These are phyloP conservation scores for Aspergillus diversus DNA, from an alignment of 495 filamentous ascomycete species.

Conservation along the genomic window DNA sequence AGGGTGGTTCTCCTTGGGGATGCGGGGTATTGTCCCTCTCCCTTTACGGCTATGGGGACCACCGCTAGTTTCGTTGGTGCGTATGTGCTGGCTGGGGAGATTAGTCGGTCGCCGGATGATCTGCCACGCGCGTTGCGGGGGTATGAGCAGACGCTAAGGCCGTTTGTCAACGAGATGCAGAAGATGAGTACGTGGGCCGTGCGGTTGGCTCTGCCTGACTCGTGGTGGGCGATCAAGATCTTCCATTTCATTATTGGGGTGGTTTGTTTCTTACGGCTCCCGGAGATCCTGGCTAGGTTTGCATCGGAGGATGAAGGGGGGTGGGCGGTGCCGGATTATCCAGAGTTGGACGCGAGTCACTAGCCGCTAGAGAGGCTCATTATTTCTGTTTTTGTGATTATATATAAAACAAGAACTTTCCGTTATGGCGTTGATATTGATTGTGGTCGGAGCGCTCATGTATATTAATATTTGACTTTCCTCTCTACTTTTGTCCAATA, in stretches of 20 bases:
- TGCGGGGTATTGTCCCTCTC: conserved; percentile 55
- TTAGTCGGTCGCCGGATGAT: conserved; percentile 31
- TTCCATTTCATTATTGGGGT: conserved; percentile 27
- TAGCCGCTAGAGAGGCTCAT: too few species aligned
- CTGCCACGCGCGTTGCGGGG: conserved; percentile 27
- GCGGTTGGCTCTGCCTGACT: conserved; percentile 24
- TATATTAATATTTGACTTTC: too few species aligned
- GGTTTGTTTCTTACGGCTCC: conserved; percentile 29
- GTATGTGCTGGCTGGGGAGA: conserved; percentile 59
- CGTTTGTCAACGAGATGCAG: conserved; percentile 37
- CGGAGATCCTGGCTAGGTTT: conserved; percentile 26
- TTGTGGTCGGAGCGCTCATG: too few species aligned
- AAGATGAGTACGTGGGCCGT: conserved; percentile 22
- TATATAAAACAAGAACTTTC: too few species aligned
- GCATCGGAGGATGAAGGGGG: conserved; percentile 25
- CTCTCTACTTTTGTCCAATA: too few species aligned
- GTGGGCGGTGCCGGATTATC: conserved; percentile 36
- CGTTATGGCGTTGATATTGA: too few species aligned
- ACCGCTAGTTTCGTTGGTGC: conserved; percentile 50
- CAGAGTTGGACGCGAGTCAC: not conserved
- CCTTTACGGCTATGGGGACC: conserved; percentile 55
- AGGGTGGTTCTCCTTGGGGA: conserved; percentile 59
- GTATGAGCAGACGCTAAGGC: conserved; percentile 34
- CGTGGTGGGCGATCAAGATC: conserved; percentile 29
- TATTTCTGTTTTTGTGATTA: too few species aligned